phyloP scores from a whole-genome alignment of 139 green algal genomes.

The Picochlorum sp. region DNA sequence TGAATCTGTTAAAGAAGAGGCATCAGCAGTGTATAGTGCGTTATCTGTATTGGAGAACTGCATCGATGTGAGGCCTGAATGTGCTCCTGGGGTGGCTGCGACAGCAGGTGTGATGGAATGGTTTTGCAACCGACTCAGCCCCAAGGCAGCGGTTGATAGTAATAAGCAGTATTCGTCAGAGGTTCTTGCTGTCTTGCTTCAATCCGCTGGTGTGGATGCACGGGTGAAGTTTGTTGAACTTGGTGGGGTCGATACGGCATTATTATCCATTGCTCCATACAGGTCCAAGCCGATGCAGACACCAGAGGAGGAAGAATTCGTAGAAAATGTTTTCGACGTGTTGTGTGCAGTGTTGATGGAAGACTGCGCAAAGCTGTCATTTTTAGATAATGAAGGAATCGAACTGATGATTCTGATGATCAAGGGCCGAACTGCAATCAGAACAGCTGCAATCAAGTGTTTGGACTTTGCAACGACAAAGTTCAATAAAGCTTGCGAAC shows the following conservation, averaged over 20 bases:
- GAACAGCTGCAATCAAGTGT: conserved; percentile 64
- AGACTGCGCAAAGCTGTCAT: conserved; percentile 49
- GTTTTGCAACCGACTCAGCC: conserved; percentile 72
- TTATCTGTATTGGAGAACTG: conserved; percentile 84
- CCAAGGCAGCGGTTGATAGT: conserved; percentile 51
- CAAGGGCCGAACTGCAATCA: conserved; percentile 52
- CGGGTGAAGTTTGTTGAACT: neutral
- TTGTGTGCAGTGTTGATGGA: conserved; percentile 74
- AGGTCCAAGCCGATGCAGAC: conserved; percentile 29
- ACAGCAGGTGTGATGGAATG: conserved; percentile 60
- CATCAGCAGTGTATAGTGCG: conserved; percentile 56
- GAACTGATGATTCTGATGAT: conserved; percentile 95
- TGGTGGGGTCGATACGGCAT: conserved; percentile 1
- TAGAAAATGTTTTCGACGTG: conserved; percentile 87
- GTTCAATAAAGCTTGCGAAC: conserved; percentile 53
- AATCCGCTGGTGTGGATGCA: neutral
- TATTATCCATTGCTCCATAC: conserved; percentile 10
- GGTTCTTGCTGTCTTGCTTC: conserved; percentile 53
- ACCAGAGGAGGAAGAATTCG: conserved; percentile 66
- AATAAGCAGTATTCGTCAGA: conserved; percentile 83
- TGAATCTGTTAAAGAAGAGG: conserved; percentile 65
- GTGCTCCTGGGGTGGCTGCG: conserved; percentile 23
- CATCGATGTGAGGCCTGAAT: conserved; percentile 61
- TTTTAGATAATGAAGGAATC: conserved; percentile 49
- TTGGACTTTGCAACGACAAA: conserved; percentile 83